Percentiles rank a stretch among this genome's conserved stretches.
Conservation (phyloP, 257 asterid species). For the Misopates orontium region DNA sequence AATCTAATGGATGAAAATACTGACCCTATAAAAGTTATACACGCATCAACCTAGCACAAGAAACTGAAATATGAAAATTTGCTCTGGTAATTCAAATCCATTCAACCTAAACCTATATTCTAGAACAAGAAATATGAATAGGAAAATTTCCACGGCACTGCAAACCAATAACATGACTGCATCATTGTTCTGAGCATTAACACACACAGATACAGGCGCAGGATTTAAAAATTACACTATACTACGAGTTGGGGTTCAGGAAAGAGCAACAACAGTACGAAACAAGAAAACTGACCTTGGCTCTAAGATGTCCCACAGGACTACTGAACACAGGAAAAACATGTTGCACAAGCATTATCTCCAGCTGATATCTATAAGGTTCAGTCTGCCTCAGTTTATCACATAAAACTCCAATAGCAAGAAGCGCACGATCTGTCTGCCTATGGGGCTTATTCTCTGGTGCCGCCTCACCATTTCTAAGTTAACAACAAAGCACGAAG, state of each 20-base stretch:
- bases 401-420: conserved; percentile 95
- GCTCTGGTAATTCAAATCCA: background rate
- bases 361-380: conserved; percentile 93
- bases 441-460: conserved; percentile 68
- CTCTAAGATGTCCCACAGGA: conserved; percentile 93
- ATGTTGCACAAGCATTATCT: conserved; percentile 89
- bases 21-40: too few relatives aligned
- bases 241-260: background rate
- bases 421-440: conserved; percentile 97
- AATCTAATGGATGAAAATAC: too few relatives aligned
- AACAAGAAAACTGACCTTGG: conserved; percentile 66
- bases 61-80: background rate
- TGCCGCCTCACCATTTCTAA: too few relatives aligned
- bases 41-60: background rate
- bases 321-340: conserved; percentile 93
- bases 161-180: background rate
- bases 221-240: background rate
- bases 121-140: background rate
- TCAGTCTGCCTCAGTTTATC: conserved; percentile 87
- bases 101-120: too few relatives aligned
- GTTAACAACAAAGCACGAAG: too few relatives aligned
- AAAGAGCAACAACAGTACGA: conserved; percentile 15
- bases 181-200: conserved; percentile 16
- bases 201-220: conserved; percentile 7
- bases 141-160: background rate